Evolutionary conservation across 2,329 filamentous ascomycete genomes (phyloP).

Genomic region (Neofusicoccum umdonicola): DNA sequence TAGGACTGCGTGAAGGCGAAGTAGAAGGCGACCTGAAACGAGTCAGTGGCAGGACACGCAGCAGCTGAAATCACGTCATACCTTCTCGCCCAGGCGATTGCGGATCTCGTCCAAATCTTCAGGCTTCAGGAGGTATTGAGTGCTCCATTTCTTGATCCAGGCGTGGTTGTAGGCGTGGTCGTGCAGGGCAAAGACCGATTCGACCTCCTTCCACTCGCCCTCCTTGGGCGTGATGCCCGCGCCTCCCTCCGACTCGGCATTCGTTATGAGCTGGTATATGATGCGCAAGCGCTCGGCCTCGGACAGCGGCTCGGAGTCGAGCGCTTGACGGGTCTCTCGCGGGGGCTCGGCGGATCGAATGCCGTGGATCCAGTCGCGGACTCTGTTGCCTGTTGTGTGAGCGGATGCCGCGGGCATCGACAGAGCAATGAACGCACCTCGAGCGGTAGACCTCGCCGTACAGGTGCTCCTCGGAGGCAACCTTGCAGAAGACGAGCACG

Average conservation of each 20-base stretch:
- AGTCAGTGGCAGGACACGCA: not conserved
- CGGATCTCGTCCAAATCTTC: conserved; percentile 53
- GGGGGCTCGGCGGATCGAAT: conserved; percentile 75
- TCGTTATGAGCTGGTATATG: conserved; percentile 72
- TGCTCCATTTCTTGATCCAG: conserved; percentile 54
- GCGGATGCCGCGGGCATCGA: not conserved
- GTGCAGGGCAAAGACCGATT: conserved; percentile 50
- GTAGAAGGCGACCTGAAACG: conserved; percentile 75
- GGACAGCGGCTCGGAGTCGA: conserved; percentile 73
- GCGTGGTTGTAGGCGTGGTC: conserved; percentile 53
- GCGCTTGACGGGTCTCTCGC: conserved; percentile 65
- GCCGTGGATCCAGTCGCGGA: conserved; percentile 92
- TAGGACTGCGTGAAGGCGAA: conserved; percentile 93
- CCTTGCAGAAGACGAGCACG: conserved; percentile 78
- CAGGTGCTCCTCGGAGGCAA: conserved; percentile 72
- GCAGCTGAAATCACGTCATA: conserved; percentile 20
- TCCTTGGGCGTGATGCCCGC: conserved; percentile 52
- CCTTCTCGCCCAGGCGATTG: conserved; percentile 51
- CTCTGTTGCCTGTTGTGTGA: conserved; percentile 46
- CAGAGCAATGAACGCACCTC: conserved; percentile 46
- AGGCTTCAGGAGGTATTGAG: conserved; percentile 44
- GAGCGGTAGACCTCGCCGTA: conserved; percentile 80
- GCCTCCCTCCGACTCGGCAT: conserved; percentile 47
- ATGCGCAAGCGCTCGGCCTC: conserved; percentile 86
- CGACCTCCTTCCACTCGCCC: conserved; percentile 50